phyloP scores from a whole-genome alignment of 441 rosid species.

The Gossypium schwendimanii region DNA sequence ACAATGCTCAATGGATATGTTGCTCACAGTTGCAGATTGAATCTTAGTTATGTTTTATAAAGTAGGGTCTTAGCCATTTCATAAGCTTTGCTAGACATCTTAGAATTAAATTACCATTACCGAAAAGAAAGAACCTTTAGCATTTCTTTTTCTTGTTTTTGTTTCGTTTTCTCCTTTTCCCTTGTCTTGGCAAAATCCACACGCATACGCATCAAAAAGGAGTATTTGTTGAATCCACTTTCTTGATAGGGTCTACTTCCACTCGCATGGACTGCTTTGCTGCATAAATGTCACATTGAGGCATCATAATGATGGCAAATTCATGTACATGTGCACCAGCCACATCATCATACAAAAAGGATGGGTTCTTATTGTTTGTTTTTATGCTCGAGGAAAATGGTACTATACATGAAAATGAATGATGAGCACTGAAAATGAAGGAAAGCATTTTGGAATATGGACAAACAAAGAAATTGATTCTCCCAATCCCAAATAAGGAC shows the following conservation, averaged over 20 bases:
- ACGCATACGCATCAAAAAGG: background rate
- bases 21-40: too few species aligned
- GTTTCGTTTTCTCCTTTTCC: background rate
- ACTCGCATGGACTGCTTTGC: background rate
- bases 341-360: constrained; percentile 7
- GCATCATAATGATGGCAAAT: background rate
- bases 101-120: background rate
- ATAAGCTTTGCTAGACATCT: background rate
- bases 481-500: constrained; percentile 16
- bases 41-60: background rate
- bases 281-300: background rate
- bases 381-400: background rate
- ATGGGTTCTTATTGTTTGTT: background rate
- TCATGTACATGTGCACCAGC: constrained; percentile 3
- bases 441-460: background rate
- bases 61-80: background rate
- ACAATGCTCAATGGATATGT: background rate
- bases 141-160: background rate
- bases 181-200: background rate
- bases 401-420: background rate
- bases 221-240: background rate
- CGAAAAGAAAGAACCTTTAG: background rate
- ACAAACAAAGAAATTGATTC: background rate
- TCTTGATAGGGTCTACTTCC: background rate
- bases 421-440: constrained; percentile 1